phyloP scores from a whole-genome alignment of 441 rosid genomes.

The Populus tomentosa region DNA sequence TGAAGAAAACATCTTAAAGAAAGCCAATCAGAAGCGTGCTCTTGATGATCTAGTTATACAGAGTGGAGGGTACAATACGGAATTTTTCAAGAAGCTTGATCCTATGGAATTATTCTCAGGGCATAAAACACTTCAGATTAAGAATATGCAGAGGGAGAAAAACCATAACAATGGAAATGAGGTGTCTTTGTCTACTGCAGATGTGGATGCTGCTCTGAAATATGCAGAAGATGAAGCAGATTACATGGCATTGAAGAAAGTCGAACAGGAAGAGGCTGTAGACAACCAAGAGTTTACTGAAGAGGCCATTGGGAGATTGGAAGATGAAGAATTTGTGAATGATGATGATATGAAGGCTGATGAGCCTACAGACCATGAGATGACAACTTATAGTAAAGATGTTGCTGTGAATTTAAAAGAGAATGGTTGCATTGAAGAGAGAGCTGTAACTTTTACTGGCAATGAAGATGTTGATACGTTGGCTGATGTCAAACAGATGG shows the following conservation, averaged over 20 bases:
- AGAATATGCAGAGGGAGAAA: constrained; percentile 59
- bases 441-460: constrained; percentile 49
- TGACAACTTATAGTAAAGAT: constrained; percentile 41
- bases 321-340: constrained; percentile 84
- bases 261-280: constrained; percentile 99
- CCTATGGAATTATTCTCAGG: constrained; percentile 97
- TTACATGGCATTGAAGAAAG: constrained; percentile 99
- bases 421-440: constrained; percentile 49
- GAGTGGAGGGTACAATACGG: constrained; percentile 97
- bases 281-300: constrained; percentile 99
- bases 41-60: constrained; percentile 99
- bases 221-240: constrained; percentile 99
- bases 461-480: constrained; percentile 87
- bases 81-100: constrained; percentile 98
- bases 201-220: constrained; percentile 98
- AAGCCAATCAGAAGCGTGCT: constrained; percentile 99
- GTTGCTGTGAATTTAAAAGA: constrained; percentile 28
- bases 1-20: constrained; percentile 97
- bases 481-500: constrained; percentile 96
- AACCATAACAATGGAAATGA: constrained; percentile 42
- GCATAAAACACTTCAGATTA: constrained; percentile 54
- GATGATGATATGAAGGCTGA: constrained; percentile 86
- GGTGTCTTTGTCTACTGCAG: constrained; percentile 76
- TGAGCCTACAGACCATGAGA: constrained; percentile 60
- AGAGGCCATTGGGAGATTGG: constrained; percentile 83